Conservation (phyloP, 179 eudicot genomes). For the Actinidia polygama region DNA sequence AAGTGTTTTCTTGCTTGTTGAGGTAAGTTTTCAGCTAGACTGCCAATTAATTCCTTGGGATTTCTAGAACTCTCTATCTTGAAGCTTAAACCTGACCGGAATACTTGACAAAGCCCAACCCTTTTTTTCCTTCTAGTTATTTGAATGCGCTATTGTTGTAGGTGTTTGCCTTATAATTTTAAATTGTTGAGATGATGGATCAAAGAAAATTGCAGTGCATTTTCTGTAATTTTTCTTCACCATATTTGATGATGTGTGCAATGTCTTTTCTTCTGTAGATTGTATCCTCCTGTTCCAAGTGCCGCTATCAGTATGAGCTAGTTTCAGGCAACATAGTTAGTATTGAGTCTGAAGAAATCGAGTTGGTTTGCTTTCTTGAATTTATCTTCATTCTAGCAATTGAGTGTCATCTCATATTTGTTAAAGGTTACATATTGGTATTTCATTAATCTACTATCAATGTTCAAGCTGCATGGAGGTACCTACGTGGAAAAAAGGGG, state of each 20-base stretch:
- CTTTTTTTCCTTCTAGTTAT: neutral
- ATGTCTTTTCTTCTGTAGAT: conserved; percentile 46
- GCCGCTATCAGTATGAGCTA: conserved; percentile 94
- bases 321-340: conserved; percentile 74
- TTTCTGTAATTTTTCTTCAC: neutral
- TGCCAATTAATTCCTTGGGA: neutral
- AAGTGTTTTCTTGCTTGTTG: neutral
- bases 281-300: conserved; percentile 86
- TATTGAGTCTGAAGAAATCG: conserved; percentile 90
- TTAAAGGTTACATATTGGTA: neutral
- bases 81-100: neutral
- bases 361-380: conserved; percentile 49
- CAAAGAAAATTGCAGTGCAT: neutral
- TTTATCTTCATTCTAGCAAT: conserved; percentile 4
- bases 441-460: neutral
- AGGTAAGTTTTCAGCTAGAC: neutral
- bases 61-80: neutral
- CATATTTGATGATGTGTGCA: neutral
- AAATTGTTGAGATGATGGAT: neutral
- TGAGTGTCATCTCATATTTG: neutral
- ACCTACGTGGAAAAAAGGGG: conserved; percentile 97
- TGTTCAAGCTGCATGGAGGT: conserved; percentile 57
- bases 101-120: neutral
- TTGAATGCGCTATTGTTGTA: neutral
- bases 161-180: neutral